Evolutionary conservation across 768 basidiomycete species (phyloP).

Genomic region (Holtermanniella nyarrowii): DNA sequence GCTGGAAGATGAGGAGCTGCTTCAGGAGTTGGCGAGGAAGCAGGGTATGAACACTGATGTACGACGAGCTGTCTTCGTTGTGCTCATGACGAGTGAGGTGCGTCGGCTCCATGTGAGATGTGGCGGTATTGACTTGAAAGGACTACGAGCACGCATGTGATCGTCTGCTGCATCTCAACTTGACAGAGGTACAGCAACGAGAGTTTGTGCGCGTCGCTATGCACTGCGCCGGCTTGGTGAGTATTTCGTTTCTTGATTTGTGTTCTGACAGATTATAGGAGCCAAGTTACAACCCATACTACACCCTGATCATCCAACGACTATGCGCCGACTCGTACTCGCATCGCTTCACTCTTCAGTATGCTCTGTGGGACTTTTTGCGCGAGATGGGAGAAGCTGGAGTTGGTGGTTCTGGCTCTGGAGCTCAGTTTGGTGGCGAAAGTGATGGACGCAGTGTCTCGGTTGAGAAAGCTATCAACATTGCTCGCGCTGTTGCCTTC

Average conservation of each 20-base stretch:
- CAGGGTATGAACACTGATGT: constrained; percentile 99
- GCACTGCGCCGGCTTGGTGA: constrained; percentile 58
- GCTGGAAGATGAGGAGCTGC: constrained; percentile 33
- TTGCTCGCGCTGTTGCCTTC: constrained; percentile 83
- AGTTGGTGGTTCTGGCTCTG: constrained; percentile 52
- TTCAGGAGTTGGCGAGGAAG: constrained; percentile 72
- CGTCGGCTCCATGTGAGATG: constrained; percentile 25
- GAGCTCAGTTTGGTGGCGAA: constrained; percentile 48
- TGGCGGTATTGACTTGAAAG: constrained; percentile 43
- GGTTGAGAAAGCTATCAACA: constrained; percentile 50
- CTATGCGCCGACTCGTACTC: constrained; percentile 69
- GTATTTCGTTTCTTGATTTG: constrained; percentile 5
- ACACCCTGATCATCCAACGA: constrained; percentile 75
- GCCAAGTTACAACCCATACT: constrained; percentile 88
- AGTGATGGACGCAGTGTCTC: constrained; percentile 47
- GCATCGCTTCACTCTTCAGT: constrained; percentile 86
- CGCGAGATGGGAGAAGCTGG: constrained; percentile 75
- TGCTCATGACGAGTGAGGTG: constrained; percentile 92
- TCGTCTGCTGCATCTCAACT: constrained; percentile 66
- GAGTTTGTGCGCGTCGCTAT: constrained; percentile 87
- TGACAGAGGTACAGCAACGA: constrained; percentile 82
- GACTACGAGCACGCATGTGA: constrained; percentile 96
- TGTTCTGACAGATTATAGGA: constrained; percentile 53
- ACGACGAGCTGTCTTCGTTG: constrained; percentile 77
- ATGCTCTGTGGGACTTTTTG: constrained; percentile 91